These are phyloP conservation scores for Nigrospora osmanthi DNA, from an alignment of 2,329 filamentous ascomycete species.

Conservation along the genomic window DNA sequence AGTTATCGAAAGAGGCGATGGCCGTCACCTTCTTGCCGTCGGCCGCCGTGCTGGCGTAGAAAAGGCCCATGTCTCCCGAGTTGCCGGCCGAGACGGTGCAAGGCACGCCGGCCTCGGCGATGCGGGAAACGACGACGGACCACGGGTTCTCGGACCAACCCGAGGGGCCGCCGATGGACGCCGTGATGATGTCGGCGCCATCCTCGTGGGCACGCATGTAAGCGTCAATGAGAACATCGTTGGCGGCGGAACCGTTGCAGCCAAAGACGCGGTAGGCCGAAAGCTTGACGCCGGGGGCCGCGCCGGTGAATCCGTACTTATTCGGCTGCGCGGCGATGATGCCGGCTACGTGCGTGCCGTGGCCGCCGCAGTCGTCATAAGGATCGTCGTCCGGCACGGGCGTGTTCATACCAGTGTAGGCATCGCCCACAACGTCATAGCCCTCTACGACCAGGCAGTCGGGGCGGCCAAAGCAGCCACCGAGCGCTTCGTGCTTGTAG, in stretches of 20 bases:
- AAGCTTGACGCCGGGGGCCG: conserved; percentile 46
- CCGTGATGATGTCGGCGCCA: conserved; percentile 49
- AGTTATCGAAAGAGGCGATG: conserved; percentile 43
- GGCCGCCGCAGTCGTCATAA: conserved; percentile 21
- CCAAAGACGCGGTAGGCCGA: conserved; percentile 52
- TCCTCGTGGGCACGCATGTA: conserved; percentile 53
- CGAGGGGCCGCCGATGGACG: conserved; percentile 41
- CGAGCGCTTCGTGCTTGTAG: conserved; percentile 55
- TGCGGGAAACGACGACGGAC: conserved; percentile 41
- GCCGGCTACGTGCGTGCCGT: conserved; percentile 56
- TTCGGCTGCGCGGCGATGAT: conserved; percentile 53
- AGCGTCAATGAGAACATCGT: conserved; percentile 51
- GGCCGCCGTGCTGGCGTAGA: conserved; percentile 40
- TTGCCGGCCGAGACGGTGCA: conserved; percentile 48
- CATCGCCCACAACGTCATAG: conserved; percentile 49
- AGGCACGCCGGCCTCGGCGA: conserved; percentile 44
- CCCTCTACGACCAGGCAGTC: conserved; percentile 52
- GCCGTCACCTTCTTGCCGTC: conserved; percentile 38
- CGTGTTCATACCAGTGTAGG: conserved; percentile 29
- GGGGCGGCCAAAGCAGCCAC: conserved; percentile 50
- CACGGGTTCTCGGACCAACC: conserved; percentile 46
- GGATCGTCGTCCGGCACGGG: conserved; percentile 17
- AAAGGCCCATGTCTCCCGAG: conserved; percentile 34
- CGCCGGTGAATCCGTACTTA: conserved; percentile 48
- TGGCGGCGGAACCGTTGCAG: conserved; percentile 39